Evolutionary conservation across 495 filamentous ascomycete species (phyloP).

Genomic region (Penicillium cosmopolitanum): DNA sequence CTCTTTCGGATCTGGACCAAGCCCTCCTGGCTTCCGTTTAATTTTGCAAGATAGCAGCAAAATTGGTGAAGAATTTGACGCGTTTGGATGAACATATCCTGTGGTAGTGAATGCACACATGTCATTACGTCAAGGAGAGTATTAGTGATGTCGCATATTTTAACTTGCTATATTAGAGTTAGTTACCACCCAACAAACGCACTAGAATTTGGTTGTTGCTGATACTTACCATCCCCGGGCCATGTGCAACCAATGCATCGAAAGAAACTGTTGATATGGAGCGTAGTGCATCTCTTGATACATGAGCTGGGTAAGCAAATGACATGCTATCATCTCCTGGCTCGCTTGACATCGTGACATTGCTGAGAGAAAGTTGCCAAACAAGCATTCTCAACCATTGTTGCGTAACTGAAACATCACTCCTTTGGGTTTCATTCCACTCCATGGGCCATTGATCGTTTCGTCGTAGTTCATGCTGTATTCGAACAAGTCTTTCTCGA

Average conservation of each 20-base stretch:
- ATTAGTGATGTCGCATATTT: background rate
- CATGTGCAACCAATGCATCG: slow-evolving; percentile 7
- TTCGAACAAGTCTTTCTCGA: background rate
- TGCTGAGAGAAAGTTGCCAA: slow-evolving; percentile 9
- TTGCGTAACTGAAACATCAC: slow-evolving; percentile 5
- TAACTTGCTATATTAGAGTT: background rate
- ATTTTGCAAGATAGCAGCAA: background rate
- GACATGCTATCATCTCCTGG: slow-evolving; percentile 7
- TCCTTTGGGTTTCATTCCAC: slow-evolving; percentile 5
- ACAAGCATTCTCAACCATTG: slow-evolving; percentile 6
- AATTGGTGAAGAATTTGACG: background rate
- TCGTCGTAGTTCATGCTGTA: slow-evolving; percentile 2
- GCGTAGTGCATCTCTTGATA: slow-evolving; percentile 1
- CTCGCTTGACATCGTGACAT: slow-evolving; percentile 7
- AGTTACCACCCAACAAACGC: background rate
- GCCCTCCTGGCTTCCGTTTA: background rate
- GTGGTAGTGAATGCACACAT: background rate
- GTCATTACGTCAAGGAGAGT: background rate
- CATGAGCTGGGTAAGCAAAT: slow-evolving; percentile 6
- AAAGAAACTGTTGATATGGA: slow-evolving; percentile 3
- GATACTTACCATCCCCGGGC: slow-evolving; percentile 9
- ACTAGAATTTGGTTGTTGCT: background rate
- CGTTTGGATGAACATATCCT: background rate
- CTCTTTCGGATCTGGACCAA: background rate
- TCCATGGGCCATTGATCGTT: slow-evolving; percentile 4